Evolutionary conservation across 345 rosid genomes (phyloP), one percentile per base, ranked within the genome.

Genomic region (Fremontodendron californicum): DNA sequence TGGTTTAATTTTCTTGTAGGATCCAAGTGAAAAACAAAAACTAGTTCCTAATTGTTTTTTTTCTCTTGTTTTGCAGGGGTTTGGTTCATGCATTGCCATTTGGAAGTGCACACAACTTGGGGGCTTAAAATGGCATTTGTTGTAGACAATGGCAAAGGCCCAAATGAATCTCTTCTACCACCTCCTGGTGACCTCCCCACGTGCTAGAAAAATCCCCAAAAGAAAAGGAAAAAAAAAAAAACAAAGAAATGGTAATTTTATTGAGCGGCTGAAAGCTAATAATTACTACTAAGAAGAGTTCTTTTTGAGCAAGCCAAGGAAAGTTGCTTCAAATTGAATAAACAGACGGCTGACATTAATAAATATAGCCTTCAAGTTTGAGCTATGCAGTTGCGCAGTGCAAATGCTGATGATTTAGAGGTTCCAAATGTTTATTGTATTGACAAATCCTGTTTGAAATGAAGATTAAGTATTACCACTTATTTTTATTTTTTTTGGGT

Each of bases 71-170:
- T 58, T 75, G 73, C 68, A 85, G 87, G 85, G 33, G 87, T 85
- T 27, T 93, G 98, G 97, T 94, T 94, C 80, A 81, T 93, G 95
- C 98, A 94, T 85, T 94, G 97, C 74, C 98, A 93, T 87, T 85
- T 94, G 76, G 98, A 93, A 75, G 86, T 94, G 49, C 99, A 95
- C 81, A 93, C 98, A n/a, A 88, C 92, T 15, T 95, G 99, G 99
- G 99, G 99, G 49, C 87, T 93, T 1, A 93, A 95, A 87, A 95
- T 95, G 99, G 97, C 98, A 9, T 91, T 95, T 76, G 82, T 93
- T 29, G 98, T 93, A 61, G 99, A 95, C 61, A 87, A 93, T 31
- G 99, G 98, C 2, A 84, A 88, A 77, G 90, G 93, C 42, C 98
- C 91, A 25, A 80, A 84, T 42, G 84, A 90, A 70, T 86, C 98